These are phyloP conservation scores for Claviceps sp. DNA, from an alignment of 2,329 filamentous ascomycete species.

Conservation along the genomic window DNA sequence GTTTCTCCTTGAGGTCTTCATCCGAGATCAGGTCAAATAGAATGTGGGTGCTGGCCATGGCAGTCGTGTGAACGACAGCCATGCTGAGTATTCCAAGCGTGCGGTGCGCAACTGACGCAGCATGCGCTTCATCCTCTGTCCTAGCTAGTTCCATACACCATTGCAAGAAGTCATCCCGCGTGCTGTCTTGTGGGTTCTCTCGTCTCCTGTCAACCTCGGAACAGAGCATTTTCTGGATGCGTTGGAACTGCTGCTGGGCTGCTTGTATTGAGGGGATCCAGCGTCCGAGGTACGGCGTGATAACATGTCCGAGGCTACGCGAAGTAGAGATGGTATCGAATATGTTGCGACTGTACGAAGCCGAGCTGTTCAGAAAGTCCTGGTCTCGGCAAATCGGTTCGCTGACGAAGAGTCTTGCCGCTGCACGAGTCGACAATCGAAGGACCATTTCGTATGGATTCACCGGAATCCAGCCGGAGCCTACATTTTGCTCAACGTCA, in stretches of 20 bases:
- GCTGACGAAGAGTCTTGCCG: conserved; percentile 7
- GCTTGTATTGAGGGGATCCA: conserved; percentile 4
- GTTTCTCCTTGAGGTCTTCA: background rate
- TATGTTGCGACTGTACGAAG: conserved; percentile 8
- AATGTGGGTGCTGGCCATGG: conserved; percentile 9
- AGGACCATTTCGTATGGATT: conserved; percentile 8
- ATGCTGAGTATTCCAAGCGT: conserved; percentile 9
- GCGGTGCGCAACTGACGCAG: conserved; percentile 6
- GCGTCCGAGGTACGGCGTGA: conserved; percentile 1
- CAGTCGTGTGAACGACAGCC: conserved; percentile 10
- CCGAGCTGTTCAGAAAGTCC: conserved; percentile 6
- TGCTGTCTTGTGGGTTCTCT: conserved; percentile 4
- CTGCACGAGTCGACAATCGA: conserved; percentile 6
- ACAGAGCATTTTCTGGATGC: conserved; percentile 4
- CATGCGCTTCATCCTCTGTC: conserved; percentile 5
- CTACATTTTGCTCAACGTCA: background rate
- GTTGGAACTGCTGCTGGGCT: conserved; percentile 5
- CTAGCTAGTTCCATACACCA: conserved; percentile 9
- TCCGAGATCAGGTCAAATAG: conserved; percentile 8
- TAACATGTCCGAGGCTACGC: conserved; percentile 3
- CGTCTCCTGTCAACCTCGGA: no score
- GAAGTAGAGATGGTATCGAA: conserved; percentile 7
- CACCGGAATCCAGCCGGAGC: background rate
- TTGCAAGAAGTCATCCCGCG: conserved; percentile 8
- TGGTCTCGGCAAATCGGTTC: conserved; percentile 8